Base-by-base conservation (phyloP, 1,284 basidiomycete genomes). In the Boletus sp. region DNA sequence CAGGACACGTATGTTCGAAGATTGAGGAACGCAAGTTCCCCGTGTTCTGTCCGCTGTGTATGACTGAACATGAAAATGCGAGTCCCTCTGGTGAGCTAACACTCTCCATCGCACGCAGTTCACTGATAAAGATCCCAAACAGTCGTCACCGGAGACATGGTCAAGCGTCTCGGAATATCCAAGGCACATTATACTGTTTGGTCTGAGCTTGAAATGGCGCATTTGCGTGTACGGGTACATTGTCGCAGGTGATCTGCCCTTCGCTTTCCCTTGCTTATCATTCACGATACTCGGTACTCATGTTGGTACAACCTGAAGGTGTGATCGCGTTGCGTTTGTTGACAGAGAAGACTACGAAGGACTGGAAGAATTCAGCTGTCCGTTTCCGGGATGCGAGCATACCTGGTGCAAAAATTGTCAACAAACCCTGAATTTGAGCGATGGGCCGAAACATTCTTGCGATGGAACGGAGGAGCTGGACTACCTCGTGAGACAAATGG, bases 41-140 rank as follows among this genome's bases (percentile, higher is more conserved):
- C 0, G 81, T 89, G 38, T 65, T 81, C 7, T 90, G 88, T 66
- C 88, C 88, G 2, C 64, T 76, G 6, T 89, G 88, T 65, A 68
- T 77, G 25, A 71, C 76, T 2, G 71, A 75, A 27, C 69, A 67
- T 52, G 64, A 40, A 28, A 67, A 71, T n/a, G 58, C 62, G 19
- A 77, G 71, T 28, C 78, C 79, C 37, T 78, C 77, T 52, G 73
- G 82, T 82, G 58, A 66, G 80, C 66, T 30, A 38, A 48, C 16
- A 1, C n/a, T 33, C 50, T n/a, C 1, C 6, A 46, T 38, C 43
- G 9, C 13, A 14, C 21, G 28, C 16, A 6, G 38, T n/a, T 28
- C 7, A 6, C 43, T 66, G 35, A 65, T 43, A 37, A 27, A 48
- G 30, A 31, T 33, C 27, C 40, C 54, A 19, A 44, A 38, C 64